A percentile compares a stretch with the other conserved stretches of the same genome.
These are phyloP conservation scores for Termitomyces sp. DNA, from an alignment of 768 basidiomycete genomes.

Conservation along the genomic window DNA sequence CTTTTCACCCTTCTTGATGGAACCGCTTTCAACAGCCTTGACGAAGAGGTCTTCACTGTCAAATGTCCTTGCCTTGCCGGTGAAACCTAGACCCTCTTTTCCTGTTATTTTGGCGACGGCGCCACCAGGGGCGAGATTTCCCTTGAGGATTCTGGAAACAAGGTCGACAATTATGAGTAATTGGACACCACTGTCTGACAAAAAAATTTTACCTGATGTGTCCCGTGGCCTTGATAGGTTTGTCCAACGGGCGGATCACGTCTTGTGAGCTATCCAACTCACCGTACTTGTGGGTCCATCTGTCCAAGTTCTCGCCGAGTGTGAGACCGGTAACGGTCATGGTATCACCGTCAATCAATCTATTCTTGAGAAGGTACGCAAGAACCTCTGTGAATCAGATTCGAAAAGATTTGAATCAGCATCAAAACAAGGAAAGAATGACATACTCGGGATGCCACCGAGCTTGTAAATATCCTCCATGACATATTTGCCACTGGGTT, in stretches of 20 bases:
- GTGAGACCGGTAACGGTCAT: conserved; percentile 90
- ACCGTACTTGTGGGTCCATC: conserved; percentile 80
- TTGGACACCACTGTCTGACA: conserved; percentile 10
- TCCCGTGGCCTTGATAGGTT: conserved; percentile 86
- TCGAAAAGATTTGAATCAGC: not conserved
- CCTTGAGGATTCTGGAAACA: conserved; percentile 73
- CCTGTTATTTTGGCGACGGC: conserved; percentile 98
- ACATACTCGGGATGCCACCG: conserved; percentile 92
- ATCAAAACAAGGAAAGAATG: not conserved
- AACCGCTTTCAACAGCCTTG: conserved; percentile 81
- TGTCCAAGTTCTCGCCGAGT: conserved; percentile 88
- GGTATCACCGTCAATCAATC: conserved; percentile 85
- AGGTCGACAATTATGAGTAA: not conserved
- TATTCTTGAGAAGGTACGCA: conserved; percentile 80
- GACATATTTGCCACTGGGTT: conserved; percentile 97
- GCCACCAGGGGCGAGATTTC: conserved; percentile 91
- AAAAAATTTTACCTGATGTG: conserved; percentile 68
- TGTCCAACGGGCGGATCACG: conserved; percentile 81
- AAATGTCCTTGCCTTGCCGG: conserved; percentile 90
- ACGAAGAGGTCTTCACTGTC: conserved; percentile 88
- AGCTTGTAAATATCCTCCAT: conserved; percentile 97
- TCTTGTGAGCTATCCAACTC: conserved; percentile 74
- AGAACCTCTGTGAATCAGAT: conserved; percentile 60
- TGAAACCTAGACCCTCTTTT: conserved; percentile 88
- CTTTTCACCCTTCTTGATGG: conserved; percentile 94